A percentile compares a stretch with the other conserved stretches of the same genome.
These are phyloP conservation scores for Cucurbita maxima DNA, from an alignment of 306 rosid species.

Conservation along the genomic window DNA sequence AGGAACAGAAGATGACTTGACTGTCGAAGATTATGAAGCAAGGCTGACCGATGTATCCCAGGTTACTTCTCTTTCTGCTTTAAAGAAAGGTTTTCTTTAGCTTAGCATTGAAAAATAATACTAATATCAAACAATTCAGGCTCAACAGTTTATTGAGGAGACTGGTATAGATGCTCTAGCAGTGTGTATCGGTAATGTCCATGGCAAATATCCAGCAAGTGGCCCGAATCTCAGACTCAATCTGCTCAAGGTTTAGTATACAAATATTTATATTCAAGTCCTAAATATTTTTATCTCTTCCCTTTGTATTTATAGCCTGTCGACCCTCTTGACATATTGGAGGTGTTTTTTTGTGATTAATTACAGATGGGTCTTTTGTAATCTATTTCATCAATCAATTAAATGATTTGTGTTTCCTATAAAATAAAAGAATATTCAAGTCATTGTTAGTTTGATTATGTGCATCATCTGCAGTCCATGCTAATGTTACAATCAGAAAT, in stretches of 20 bases:
- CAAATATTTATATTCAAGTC: background rate
- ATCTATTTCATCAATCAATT: too few species aligned
- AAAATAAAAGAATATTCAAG: background rate
- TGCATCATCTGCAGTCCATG: background rate
- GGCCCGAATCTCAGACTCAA: slow-evolving; percentile 85
- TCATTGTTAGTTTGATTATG: background rate
- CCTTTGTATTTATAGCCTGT: too few species aligned
- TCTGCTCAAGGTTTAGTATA: slow-evolving; percentile 60
- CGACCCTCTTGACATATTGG: too few species aligned
- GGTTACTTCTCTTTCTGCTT: slow-evolving; percentile 27
- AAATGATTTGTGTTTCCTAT: too few species aligned
- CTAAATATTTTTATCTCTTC: too few species aligned
- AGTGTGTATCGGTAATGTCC: slow-evolving; percentile 88
- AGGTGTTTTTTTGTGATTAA: too few species aligned
- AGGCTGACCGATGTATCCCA: slow-evolving; percentile 58
- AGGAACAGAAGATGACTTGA: slow-evolving; percentile 90
- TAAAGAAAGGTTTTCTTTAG: background rate
- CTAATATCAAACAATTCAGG: slow-evolving; percentile 40
- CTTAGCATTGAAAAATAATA: slow-evolving; percentile 1
- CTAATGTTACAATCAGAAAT: background rate
- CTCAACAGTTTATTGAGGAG: slow-evolving; percentile 66
- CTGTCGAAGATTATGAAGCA: slow-evolving; percentile 89
- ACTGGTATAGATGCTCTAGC: slow-evolving; percentile 98
- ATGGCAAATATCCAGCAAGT: slow-evolving; percentile 82
- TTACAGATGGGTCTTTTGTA: too few species aligned